Conservation (phyloP, 352 stramenopile genomes). For the Phytophthora foliorum region DNA sequence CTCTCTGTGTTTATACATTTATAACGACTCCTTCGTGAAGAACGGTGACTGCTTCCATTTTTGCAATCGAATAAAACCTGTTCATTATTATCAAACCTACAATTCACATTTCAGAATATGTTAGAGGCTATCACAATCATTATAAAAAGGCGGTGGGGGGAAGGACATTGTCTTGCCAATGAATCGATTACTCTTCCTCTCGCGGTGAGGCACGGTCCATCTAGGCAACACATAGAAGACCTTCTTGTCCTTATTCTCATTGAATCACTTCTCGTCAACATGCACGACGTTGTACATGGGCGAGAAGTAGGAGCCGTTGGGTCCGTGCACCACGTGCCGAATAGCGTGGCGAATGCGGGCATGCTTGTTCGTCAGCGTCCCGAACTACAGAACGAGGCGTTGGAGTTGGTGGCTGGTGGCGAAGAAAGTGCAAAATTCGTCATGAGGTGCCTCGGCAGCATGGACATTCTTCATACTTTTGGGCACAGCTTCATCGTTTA, state of each 20-base stretch:
- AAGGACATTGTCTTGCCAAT: constrained; percentile 39
- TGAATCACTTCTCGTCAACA: too few species aligned
- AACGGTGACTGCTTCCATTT: too few species aligned
- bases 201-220: constrained; percentile 9
- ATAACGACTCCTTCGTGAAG: too few species aligned
- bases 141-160: neutral
- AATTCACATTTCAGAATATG: neutral
- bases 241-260: too few species aligned
- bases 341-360: too few species aligned
- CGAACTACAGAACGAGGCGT: neutral
- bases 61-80: constrained; percentile 14
- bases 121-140: neutral
- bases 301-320: too few species aligned
- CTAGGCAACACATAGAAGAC: too few species aligned
- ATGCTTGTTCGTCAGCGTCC: too few species aligned
- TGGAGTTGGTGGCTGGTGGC: neutral
- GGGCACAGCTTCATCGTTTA: neutral
- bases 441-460: neutral
- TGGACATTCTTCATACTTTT: too few species aligned
- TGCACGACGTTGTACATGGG: too few species aligned
- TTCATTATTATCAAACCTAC: constrained; percentile 6
- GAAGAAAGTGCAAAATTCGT: neutral
- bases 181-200: constrained; percentile 26
- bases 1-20: too few species aligned
- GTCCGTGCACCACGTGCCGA: too few species aligned